Conservation (phyloP, 495 filamentous ascomycete genomes). For the Margaritispora aquatica region DNA sequence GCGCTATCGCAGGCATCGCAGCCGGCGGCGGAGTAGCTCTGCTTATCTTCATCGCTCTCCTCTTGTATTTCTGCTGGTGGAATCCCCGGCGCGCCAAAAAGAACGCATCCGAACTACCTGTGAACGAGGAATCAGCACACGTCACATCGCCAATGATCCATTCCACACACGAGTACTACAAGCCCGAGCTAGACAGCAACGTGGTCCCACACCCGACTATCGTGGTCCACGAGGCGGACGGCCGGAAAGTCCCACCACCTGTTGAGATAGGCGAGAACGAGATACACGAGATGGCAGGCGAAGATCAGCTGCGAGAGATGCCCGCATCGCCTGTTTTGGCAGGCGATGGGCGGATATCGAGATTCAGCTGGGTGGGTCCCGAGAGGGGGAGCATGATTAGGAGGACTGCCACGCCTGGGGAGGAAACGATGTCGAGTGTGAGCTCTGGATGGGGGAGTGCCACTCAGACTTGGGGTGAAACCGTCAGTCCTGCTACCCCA, state of each 20-base stretch:
- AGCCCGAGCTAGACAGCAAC: slow-evolving; percentile 1
- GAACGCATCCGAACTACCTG: neutral
- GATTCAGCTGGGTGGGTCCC: neutral
- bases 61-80: slow-evolving; percentile 4
- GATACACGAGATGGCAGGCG: neutral
- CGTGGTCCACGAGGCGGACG: neutral
- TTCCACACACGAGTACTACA: neutral
- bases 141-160: neutral
- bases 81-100: neutral
- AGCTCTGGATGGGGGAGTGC: neutral
- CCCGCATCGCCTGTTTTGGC: neutral
- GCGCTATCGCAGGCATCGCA: slow-evolving; percentile 13
- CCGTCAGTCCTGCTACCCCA: neutral
- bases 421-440: neutral
- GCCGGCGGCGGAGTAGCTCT: slow-evolving; percentile 6
- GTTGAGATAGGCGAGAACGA: neutral
- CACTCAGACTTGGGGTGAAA: neutral
- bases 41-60: neutral
- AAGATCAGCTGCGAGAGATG: neutral
- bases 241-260: neutral
- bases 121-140: neutral
- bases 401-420: neutral
- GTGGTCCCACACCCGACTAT: neutral
- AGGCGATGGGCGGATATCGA: neutral
- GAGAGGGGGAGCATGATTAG: neutral